Evolutionary conservation across 192 early-diverging fungal genomes (phyloP).

Genomic region (Coemansia sp.): DNA sequence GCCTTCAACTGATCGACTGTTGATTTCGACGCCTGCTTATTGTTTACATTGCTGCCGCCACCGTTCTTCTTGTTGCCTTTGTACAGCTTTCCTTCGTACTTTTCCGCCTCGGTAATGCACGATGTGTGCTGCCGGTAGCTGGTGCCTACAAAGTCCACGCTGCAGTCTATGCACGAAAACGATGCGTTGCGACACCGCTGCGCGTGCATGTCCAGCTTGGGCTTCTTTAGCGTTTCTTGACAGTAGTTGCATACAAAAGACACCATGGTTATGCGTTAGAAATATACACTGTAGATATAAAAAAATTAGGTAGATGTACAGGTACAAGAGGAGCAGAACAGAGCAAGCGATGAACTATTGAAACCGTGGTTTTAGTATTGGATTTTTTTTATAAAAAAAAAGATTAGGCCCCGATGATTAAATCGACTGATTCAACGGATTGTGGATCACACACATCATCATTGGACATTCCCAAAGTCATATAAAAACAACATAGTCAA

Average conservation of each 20-base stretch:
- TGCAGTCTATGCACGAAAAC: constrained; percentile 92
- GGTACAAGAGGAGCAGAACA: neutral
- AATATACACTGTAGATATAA: neutral
- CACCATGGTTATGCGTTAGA: constrained; percentile 33
- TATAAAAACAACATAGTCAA: too few relatives aligned
- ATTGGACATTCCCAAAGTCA: too few relatives aligned
- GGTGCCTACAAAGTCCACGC: constrained; percentile 73
- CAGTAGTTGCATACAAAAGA: constrained; percentile 73
- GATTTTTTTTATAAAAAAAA: too few relatives aligned
- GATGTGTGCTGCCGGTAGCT: constrained; percentile 79
- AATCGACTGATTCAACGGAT: too few relatives aligned
- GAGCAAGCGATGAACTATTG: too few relatives aligned
- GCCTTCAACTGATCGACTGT: constrained; percentile 44
- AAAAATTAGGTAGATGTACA: neutral
- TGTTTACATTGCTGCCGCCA: neutral
- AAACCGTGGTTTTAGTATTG: too few relatives aligned
- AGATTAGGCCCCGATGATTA: too few relatives aligned
- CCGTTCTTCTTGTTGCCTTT: constrained; percentile 21
- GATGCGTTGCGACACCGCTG: constrained; percentile 79
- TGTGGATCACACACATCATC: too few relatives aligned
- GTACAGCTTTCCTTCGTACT: constrained; percentile 68
- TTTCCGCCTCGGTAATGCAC: constrained; percentile 93
- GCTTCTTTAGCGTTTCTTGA: constrained; percentile 90
- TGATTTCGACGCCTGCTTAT: constrained; percentile 11
- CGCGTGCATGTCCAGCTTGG: constrained; percentile 83